Percentiles rank a stretch among this genome's conserved stretches.
phyloP scores from a whole-genome alignment of 306 rosid genomes.

The Mucuna pruriens region DNA sequence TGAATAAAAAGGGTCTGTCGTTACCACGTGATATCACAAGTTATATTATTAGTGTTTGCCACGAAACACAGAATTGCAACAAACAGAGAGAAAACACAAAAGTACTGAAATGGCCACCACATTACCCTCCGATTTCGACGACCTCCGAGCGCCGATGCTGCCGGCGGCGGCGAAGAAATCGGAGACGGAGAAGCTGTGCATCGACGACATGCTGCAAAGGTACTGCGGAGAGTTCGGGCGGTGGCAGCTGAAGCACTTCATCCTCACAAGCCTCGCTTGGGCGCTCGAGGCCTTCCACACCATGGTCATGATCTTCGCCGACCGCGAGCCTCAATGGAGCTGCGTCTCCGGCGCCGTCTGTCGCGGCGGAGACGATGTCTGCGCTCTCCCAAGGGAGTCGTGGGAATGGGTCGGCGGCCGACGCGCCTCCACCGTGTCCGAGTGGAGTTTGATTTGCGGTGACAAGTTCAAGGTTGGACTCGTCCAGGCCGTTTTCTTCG shows the following conservation, averaged over 20 bases:
- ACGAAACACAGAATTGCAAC: background rate
- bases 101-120: constrained; percentile 25
- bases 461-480: constrained; percentile 81
- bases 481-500: constrained; percentile 87
- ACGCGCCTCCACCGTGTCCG: constrained; percentile 61
- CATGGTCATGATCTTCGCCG: constrained; percentile 94
- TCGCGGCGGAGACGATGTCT: constrained; percentile 36
- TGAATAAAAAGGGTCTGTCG: no score
- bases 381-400: constrained; percentile 51
- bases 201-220: constrained; percentile 75
- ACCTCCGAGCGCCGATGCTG: constrained; percentile 50
- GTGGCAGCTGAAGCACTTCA: constrained; percentile 86
- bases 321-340: constrained; percentile 67
- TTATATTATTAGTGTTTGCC: background rate
- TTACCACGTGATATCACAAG: no score
- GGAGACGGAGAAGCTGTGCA: constrained; percentile 50
- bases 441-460: constrained; percentile 85
- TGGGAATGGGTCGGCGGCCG: constrained; percentile 74
- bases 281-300: constrained; percentile 91
- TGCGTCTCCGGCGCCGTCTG: constrained; percentile 47
- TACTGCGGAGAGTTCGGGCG: constrained; percentile 89
- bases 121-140: constrained; percentile 11
- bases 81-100: background rate
- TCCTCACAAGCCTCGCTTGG: constrained; percentile 87
- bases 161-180: background rate